phyloP scores from a whole-genome alignment of 345 rosid genomes.

The Aquilaria sinensis region DNA sequence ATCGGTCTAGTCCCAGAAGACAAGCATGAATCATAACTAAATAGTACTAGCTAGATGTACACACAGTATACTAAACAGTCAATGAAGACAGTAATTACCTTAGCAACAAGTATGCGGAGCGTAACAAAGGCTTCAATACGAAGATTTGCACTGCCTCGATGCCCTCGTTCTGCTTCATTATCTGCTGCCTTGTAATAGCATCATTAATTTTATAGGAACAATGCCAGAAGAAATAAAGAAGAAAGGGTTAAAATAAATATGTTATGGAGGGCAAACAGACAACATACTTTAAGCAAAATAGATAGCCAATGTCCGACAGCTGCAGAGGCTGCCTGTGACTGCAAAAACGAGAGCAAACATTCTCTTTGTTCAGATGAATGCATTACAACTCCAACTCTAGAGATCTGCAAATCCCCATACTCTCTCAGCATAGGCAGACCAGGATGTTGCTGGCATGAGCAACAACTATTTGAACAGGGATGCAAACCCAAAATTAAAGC shows the following conservation, averaged over 20 bases:
- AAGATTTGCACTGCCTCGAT: constrained; percentile 71
- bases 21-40: too few relatives aligned
- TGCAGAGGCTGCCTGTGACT: constrained; percentile 63
- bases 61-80: too few relatives aligned
- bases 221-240: background rate
- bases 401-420: constrained; percentile 23
- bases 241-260: background rate
- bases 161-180: constrained; percentile 75
- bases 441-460: constrained; percentile 48
- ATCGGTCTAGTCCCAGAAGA: too few relatives aligned
- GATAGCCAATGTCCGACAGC: constrained; percentile 98
- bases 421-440: constrained; percentile 55
- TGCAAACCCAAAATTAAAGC: constrained; percentile 50
- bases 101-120: constrained; percentile 73
- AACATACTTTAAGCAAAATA: constrained; percentile 70
- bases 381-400: constrained; percentile 16
- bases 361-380: constrained; percentile 34
- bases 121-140: constrained; percentile 77
- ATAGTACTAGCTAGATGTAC: too few relatives aligned
- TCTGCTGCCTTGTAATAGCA: constrained; percentile 69
- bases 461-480: constrained; percentile 51
- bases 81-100: constrained; percentile 40
- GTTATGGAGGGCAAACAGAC: background rate
- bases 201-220: constrained; percentile 10
- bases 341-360: constrained; percentile 78